phyloP scores from a whole-genome alignment of 1,284 basidiomycete genomes.

The Irpex lacteus region DNA sequence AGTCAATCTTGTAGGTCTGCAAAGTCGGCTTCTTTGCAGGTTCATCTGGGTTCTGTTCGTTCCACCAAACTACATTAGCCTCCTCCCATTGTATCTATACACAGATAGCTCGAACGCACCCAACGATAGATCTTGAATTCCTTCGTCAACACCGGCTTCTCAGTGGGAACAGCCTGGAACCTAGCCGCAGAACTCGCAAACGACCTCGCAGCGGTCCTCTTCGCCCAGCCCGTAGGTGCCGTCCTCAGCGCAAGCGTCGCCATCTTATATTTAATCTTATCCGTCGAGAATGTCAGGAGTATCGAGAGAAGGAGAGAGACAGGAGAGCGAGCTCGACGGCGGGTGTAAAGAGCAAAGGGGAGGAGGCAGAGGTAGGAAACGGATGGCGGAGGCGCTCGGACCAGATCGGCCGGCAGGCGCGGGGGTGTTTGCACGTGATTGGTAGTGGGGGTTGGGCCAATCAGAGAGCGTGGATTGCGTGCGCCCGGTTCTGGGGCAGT shows the following conservation, averaged over 20 bases:
- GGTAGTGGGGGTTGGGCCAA: slow-evolving; percentile 1
- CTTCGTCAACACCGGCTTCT: slow-evolving; percentile 55
- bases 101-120: too few species aligned
- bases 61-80: not conserved
- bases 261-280: not conserved
- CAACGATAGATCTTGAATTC: slow-evolving; percentile 98
- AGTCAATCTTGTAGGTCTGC: slow-evolving; percentile 91
- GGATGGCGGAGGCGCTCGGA: slow-evolving; percentile 15
- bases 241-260: slow-evolving; percentile 21
- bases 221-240: slow-evolving; percentile 11
- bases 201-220: slow-evolving; percentile 21
- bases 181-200: slow-evolving; percentile 36
- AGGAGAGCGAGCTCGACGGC: slow-evolving; percentile 8
- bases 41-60: slow-evolving; percentile 85
- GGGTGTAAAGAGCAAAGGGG: slow-evolving; percentile 1
- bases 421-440: slow-evolving; percentile 12
- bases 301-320: slow-evolving; percentile 4
- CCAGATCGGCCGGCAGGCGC: slow-evolving; percentile 11
- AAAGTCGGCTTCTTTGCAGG: slow-evolving; percentile 90
- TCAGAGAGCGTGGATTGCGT: slow-evolving; percentile 6
- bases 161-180: slow-evolving; percentile 37
- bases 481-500: not conserved
- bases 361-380: slow-evolving; percentile 2
- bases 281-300: not conserved
- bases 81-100: not conserved